Evolutionary conservation across 2,329 filamentous ascomycete species (phyloP).

Genomic region (Trichophyton mentagrophytes): DNA sequence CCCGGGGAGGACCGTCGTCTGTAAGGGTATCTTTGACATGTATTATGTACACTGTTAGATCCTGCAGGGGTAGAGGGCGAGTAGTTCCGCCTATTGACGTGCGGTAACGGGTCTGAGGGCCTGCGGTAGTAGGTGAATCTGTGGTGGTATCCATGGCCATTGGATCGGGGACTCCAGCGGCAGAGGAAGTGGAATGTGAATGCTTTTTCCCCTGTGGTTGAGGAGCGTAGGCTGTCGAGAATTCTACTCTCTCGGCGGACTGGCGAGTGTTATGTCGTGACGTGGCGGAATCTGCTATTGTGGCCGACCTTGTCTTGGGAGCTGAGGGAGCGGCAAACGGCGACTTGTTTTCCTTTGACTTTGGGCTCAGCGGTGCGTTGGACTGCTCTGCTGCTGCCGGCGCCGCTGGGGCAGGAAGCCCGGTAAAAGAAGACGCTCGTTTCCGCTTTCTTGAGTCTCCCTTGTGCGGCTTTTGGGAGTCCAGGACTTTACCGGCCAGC

Average conservation of each 20-base stretch:
- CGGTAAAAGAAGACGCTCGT: conserved; percentile 15
- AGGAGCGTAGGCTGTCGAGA: not conserved
- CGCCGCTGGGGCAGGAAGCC: not conserved
- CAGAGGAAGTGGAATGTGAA: not conserved
- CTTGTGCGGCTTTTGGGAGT: conserved; percentile 31
- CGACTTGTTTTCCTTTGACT: not conserved
- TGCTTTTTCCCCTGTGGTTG: not conserved
- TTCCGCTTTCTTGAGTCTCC: conserved; percentile 31
- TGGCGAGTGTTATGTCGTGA: not conserved
- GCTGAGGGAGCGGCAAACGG: not conserved
- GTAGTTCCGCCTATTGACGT: not conserved
- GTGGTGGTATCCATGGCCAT: not conserved
- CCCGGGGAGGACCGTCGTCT: conserved; percentile 53
- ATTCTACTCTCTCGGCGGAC: not conserved
- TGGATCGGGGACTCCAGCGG: no score
- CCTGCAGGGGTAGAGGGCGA: conserved; percentile 44
- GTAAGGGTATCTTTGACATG: conserved; percentile 80
- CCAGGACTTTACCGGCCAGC: conserved; percentile 59
- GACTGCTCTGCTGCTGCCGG: not conserved
- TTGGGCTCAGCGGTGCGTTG: conserved; percentile 7
- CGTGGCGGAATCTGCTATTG: not conserved
- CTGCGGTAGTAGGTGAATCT: not conserved
- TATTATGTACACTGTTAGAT: conserved; percentile 73
- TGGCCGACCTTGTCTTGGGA: conserved; percentile 2
- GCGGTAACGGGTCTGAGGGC: not conserved